Evolutionary conservation across 2,329 filamentous ascomycete genomes (phyloP).

Genomic region (Cryphonectria radicalis): DNA sequence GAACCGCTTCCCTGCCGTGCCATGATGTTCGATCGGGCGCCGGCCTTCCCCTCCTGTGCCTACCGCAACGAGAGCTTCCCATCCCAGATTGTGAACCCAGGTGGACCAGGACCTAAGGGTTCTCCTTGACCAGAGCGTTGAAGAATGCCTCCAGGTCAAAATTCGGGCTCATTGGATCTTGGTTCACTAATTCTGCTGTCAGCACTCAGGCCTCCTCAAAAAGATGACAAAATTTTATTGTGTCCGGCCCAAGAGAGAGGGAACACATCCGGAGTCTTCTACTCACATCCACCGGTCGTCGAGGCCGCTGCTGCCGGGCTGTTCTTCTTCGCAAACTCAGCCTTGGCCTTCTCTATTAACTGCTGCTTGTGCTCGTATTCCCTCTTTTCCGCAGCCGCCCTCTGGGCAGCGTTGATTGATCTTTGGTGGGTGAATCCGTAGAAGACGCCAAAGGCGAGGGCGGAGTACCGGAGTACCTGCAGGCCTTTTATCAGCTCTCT

Average conservation of each 20-base stretch:
- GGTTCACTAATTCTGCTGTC: constrained; percentile 41
- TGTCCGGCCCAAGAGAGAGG: constrained; percentile 13
- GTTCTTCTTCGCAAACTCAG: constrained; percentile 80
- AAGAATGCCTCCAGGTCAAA: constrained; percentile 93
- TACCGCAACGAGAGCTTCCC: constrained; percentile 19
- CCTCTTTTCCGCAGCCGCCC: constrained; percentile 70
- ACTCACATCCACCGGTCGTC: constrained; percentile 41
- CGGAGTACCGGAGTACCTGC: constrained; percentile 96
- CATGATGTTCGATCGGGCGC: constrained; percentile 29
- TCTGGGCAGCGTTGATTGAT: constrained; percentile 73
- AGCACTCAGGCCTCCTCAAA: constrained; percentile 5
- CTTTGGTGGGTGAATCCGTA: constrained; percentile 96
- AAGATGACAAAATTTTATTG: constrained; percentile 31
- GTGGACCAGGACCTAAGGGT: constrained; percentile 45
- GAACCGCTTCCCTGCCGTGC: constrained; percentile 19
- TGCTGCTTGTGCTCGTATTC: constrained; percentile 91
- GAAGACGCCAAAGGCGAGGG: constrained; percentile 86
- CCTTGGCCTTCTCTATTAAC: constrained; percentile 91
- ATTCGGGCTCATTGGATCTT: constrained; percentile 78
- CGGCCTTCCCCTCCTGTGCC: constrained; percentile 25
- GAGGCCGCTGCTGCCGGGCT: constrained; percentile 50
- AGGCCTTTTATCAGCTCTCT: constrained; percentile 16
- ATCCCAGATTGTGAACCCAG: constrained; percentile 32
- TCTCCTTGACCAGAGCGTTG: constrained; percentile 62
- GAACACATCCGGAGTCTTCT: neutral